phyloP scores from a whole-genome alignment of 495 filamentous ascomycete species.

The Talaromyces adpressus region DNA sequence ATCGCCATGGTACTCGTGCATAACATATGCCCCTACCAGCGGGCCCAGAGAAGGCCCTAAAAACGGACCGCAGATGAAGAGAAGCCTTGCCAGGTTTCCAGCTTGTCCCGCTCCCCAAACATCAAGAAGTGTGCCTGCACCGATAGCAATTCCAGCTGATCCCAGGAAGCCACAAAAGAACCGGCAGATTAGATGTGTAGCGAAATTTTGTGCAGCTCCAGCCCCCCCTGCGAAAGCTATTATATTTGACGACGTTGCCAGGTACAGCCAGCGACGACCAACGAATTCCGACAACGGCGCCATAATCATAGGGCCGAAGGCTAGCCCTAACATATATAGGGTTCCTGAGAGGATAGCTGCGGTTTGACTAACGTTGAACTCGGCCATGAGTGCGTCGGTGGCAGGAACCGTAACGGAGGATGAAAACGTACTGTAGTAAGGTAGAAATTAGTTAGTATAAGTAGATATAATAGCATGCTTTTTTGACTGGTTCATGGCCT shows the following conservation, averaged over 20 bases:
- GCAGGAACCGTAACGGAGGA: not conserved
- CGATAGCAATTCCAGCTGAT: constrained; percentile 3
- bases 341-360: constrained; percentile 22
- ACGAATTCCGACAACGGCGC: constrained; percentile 53
- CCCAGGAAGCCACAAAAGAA: not conserved
- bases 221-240: not conserved
- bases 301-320: constrained; percentile 45
- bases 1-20: not conserved
- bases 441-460: not conserved
- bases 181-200: constrained; percentile 2
- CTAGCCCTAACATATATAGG: constrained; percentile 42
- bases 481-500: not conserved
- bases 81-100: not conserved
- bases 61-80: not conserved
- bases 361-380: constrained; percentile 22
- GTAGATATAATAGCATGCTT: not conserved
- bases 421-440: not conserved
- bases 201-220: constrained; percentile 1
- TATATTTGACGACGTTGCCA: constrained; percentile 26
- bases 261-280: constrained; percentile 44
- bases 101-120: not conserved
- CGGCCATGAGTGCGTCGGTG: constrained; percentile 16
- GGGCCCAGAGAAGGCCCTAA: constrained; percentile 4
- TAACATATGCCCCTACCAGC: constrained; percentile 3
- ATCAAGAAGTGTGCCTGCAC: constrained; percentile 8